Conservation (phyloP, 768 basidiomycete genomes). For the Auriscalpium vulgare region DNA sequence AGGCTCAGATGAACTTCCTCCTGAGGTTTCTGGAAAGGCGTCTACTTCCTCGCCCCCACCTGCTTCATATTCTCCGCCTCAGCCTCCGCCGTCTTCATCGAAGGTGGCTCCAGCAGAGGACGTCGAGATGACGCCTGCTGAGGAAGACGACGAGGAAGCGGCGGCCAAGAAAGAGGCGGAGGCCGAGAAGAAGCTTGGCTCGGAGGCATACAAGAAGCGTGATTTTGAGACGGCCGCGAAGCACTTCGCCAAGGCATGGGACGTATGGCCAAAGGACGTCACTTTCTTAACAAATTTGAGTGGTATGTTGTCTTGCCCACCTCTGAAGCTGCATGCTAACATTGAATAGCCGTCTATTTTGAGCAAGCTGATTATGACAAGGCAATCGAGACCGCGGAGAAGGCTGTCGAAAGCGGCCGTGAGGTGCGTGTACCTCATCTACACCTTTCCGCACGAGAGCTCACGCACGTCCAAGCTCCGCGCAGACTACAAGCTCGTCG, state of each 20-base stretch:
- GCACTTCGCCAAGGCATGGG: conserved; percentile 86
- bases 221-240: conserved; percentile 70
- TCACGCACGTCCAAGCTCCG: conserved; percentile 42
- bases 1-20: conserved; percentile 74
- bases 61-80: conserved; percentile 26
- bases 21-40: conserved; percentile 37
- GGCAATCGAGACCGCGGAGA: conserved; percentile 85
- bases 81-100: conserved; percentile 29
- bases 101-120: conserved; percentile 35
- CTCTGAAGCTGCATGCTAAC: neutral
- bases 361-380: conserved; percentile 91
- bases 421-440: conserved; percentile 34
- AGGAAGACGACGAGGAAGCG: conserved; percentile 59
- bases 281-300: conserved; percentile 89
- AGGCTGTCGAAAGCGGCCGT: conserved; percentile 94
- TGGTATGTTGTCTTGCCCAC: conserved; percentile 35
- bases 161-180: conserved; percentile 72
- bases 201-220: conserved; percentile 79
- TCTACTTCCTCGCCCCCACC: conserved; percentile 37
- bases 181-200: conserved; percentile 71
- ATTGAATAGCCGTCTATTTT: conserved; percentile 70
- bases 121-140: conserved; percentile 51
- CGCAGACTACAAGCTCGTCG: conserved; percentile 91
- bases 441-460: neutral
- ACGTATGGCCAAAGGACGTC: conserved; percentile 86